Evolutionary conservation across 2,329 filamentous ascomycete species (phyloP), one percentile per base, ranked within the genome.

Genomic region (Drechslerella dactyloides): DNA sequence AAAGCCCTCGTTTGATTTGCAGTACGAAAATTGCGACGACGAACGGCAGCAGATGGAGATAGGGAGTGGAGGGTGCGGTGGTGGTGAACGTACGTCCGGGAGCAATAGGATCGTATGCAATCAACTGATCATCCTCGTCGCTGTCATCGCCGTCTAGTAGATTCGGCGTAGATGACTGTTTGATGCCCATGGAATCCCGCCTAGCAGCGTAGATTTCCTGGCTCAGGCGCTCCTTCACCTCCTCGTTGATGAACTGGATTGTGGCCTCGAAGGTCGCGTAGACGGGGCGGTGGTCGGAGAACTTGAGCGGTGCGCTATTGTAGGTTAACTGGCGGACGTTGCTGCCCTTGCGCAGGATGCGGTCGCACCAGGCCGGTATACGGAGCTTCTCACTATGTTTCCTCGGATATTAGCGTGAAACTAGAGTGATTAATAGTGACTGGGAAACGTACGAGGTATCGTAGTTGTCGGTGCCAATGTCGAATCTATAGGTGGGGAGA

Each of bases 311-410:
- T 2, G 93, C 92, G 59, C 86, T 89, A 77, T 90, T 86, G 80
- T 99, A 99, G 33, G 90, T 85, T 10, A 90, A 82, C 78, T 97
- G 94, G 46, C 88, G 87, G 37, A 99, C 84, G 75, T 91, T 93
- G 69, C 85, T 82, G 6, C 94, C 94, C 81, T 93, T 96, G 69
- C 90, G 89, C 7, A 99, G 82, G 51, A 99, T 90, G 40, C 94
- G 90, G 80, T 99, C 94, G 72, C 93, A 97, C 94, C 94, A 99
- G 0, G 94, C 94, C 1, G 94, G 94, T 73, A 97, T 97, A 15
- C 94, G 88, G 61, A 89, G 87, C 79, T 99, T 99, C 77, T 97
- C 93, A 54, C 88, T 90, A 56, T 13, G 2, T 48, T 19, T 44
- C 15, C 17, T 19, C 21, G 37, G 10, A 74, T 59, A 75, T 69